Evolutionary conservation across 345 rosid species (phyloP), one percentile per base, ranked within the genome.

Genomic region (Salix viminalis): DNA sequence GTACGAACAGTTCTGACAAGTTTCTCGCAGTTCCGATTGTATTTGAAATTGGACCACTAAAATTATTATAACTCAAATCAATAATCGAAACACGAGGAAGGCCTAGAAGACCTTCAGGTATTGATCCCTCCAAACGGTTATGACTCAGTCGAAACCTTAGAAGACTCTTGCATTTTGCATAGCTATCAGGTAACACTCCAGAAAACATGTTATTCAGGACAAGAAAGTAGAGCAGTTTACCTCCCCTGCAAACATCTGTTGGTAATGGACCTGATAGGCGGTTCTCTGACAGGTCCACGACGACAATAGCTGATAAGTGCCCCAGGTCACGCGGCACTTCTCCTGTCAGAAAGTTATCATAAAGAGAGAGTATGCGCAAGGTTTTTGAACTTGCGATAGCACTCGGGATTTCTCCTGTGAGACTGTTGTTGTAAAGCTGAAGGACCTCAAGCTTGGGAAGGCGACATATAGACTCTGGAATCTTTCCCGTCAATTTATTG

Each of bases 371-470:
- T 10, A 90, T 82, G 70, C 84, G 52, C 83, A 95, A 74, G 67
- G 89, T 86, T 70, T 82, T 90, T 70, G 97, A 92, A 69, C 85
- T 83, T 71, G 83, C 94, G 72, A 95, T 79, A 48, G 70, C 82
- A 70, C 76, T 82, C 10, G 99, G 96, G 81, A 95, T 90, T 86
- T 88, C 90, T 73, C 99, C 97, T 0, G 87, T 75, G 67, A 95
- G 92, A 79, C 96, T 91, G 88, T 95, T 95, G 89, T 95, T 95
- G 90, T 95, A 95, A 73, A 91, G 75, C 85, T 95, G 99, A 81
- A 95, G 77, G 71, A 81, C 91, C 82, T 78, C 79, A 39, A 95
- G 97, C 80, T 77, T 81, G 0, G 97, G 97, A 69, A 95, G 96
- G 79, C 87, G 85, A 75, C 91, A 89, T 34, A 95, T 71, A 2